phyloP scores from a whole-genome alignment of 2,329 filamentous ascomycete genomes.

The Hypoxylon sp. region DNA sequence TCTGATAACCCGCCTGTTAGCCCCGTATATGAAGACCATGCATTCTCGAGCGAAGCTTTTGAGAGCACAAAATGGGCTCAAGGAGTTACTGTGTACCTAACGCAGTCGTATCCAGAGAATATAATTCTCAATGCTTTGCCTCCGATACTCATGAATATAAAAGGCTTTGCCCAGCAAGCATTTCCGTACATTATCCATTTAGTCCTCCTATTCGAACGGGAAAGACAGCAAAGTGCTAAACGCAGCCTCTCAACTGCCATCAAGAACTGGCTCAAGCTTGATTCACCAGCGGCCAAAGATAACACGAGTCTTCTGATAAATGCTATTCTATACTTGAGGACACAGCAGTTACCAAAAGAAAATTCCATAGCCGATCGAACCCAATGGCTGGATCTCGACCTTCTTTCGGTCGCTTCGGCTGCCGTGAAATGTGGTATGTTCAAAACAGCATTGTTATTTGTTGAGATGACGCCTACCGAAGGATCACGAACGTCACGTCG shows the following conservation, averaged over 20 bases:
- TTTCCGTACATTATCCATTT: constrained; percentile 91
- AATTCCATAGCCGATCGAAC: constrained; percentile 82
- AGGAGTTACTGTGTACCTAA: constrained; percentile 73
- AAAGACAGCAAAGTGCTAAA: constrained; percentile 72
- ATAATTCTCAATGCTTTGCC: constrained; percentile 78
- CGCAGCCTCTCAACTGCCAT: constrained; percentile 75
- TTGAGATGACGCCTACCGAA: constrained; percentile 75
- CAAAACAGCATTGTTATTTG: constrained; percentile 86
- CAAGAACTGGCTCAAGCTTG: constrained; percentile 72
- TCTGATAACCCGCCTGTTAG: constrained; percentile 62
- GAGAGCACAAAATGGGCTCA: constrained; percentile 71
- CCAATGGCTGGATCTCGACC: constrained; percentile 89
- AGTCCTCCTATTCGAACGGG: constrained; percentile 77
- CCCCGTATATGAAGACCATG: constrained; percentile 49
- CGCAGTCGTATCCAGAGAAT: constrained; percentile 71
- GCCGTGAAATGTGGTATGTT: constrained; percentile 86
- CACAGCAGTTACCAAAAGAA: constrained; percentile 81
- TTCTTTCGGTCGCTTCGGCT: constrained; percentile 76
- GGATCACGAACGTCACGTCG: constrained; percentile 71
- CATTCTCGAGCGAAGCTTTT: constrained; percentile 60
- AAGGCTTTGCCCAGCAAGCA: constrained; percentile 78
- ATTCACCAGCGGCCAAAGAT: constrained; percentile 63
- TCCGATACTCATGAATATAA: constrained; percentile 75
- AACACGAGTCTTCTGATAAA: constrained; percentile 83
- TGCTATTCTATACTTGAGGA: constrained; percentile 88